Percentiles rank a stretch among this genome's conserved stretches.
These are phyloP conservation scores for Mortierella sp. DNA, from an alignment of 371 early-diverging fungal genomes.

Conservation along the genomic window DNA sequence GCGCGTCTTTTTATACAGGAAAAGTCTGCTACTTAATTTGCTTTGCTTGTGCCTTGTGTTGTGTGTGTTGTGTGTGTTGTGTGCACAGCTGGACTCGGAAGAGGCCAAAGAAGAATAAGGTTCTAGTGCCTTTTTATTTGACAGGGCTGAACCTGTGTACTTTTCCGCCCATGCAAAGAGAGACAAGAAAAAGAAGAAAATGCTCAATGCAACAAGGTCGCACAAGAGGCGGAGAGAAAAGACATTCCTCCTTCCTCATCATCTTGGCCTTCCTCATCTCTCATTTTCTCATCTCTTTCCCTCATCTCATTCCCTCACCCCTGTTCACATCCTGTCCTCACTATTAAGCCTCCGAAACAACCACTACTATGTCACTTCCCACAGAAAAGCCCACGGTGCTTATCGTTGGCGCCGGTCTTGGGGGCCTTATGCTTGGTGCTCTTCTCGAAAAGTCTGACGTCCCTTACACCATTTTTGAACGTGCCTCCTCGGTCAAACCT, in stretches of 20 bases:
- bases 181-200: background rate
- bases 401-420: conserved; percentile 5
- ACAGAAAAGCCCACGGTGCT: background rate
- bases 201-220: background rate
- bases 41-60: too few relatives aligned
- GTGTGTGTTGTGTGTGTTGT: too few relatives aligned
- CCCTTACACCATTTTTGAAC: conserved; percentile 9
- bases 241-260: background rate
- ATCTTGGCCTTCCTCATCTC: background rate
- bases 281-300: background rate
- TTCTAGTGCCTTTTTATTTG: too few relatives aligned
- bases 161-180: background rate
- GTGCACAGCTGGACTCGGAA: background rate
- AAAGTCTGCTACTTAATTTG: too few relatives aligned
- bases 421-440: background rate
- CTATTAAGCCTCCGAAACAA: too few relatives aligned
- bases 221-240: background rate
- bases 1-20: too few relatives aligned
- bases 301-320: background rate
- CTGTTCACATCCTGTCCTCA: too few relatives aligned
- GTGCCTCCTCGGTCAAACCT: conserved; percentile 3
- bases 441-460: conserved; percentile 3
- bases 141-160: too few relatives aligned
- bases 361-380: background rate
- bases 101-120: background rate